Evolutionary conservation across 2,329 filamentous ascomycete species (phyloP), one percentile per base, ranked within the genome.

Genomic region (Pseudopithomyces chartarum): DNA sequence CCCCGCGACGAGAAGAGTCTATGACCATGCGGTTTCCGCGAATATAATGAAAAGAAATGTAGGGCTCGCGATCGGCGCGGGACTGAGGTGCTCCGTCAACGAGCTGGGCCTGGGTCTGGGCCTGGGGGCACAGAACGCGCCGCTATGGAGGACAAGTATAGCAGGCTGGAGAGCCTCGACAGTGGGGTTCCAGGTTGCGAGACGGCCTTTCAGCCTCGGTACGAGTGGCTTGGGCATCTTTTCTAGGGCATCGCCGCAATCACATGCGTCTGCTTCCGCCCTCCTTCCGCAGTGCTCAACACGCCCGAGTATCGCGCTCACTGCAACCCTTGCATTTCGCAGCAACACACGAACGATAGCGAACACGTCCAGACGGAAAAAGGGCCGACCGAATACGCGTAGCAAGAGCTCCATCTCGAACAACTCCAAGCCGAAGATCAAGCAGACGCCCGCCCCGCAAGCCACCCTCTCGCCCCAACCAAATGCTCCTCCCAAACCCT

Each of bases 11-110:
- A 47, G 40, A 38, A 47, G 51, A 58, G 52, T 54, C 44, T 52
- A 42, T 62, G 63, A 69, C 61, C 66, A 77, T 77, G 75, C 68
- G 59, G 64, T 53, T 56, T 58, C 65, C 59, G 57, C 64, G 61
- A 52, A 63, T 70, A 76, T 69, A 67, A 81, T 81, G 79, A 79
- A 73, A 68, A 68, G 78, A 69, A 74, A 79, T 80, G 77, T 73
- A 69, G 73, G 66, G 64, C 58, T 64, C 58, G 61, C 66, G 63
- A 64, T 69, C 65, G 71, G 69, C 73, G 73, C 72, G 58, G 60
- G 67, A 48, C 58, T 73, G 59, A 67, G 70, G 64, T 70, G 69
- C 65, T 65, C 66, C 26, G 52, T 67, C 58, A 63, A 67, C 56
- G 67, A 66, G 64, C 68, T 64, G 57, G 65, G 63, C 50, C 61